Base-by-base conservation (phyloP, 805 yeast species). In the Barnettozyma sp. region DNA sequence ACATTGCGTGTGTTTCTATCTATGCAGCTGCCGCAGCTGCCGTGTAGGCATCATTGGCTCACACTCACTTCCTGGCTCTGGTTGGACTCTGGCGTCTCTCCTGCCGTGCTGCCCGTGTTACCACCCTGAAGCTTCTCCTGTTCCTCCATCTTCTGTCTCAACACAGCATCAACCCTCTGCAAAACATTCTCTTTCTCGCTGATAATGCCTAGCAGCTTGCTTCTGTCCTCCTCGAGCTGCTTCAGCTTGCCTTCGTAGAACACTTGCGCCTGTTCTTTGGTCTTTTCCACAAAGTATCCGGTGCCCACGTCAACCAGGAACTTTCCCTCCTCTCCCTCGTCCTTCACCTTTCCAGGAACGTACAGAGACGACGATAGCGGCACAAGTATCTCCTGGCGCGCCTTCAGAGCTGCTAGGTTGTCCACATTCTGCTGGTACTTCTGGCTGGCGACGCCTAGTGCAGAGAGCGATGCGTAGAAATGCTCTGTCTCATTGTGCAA, bases 261-360 rank as follows among this genome's bases (percentile, higher is more conserved):
- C 36, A 56, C 59, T 42, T 73, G 65, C 2, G 96, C 81, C 31
- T 82, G 86, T 7, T 63, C 62, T 0, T 75, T 73, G 33, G 59
- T 59, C 59, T 92, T 92, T 54, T 86, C 95, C 13, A 87, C 88
- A 55, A 73, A 92, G 56, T 92, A 92, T 3, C 97, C 97, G 0
- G 98, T 92, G 23, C 98, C 98, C 18, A 92, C 79, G 55, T 92
- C 98, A 8, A 92, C 95, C 55, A 92, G 66, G 50, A 81, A 92
- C 40, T 71, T 76, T 41, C 78, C 71, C 34, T 70, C 70, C 39
- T 81, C 75, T 10, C 22, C 34, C 21, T 22, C 26, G 20, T 31
- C 22, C 29, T 68, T 66, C 34, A 84, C 70, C 36, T 66, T 72
- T 2, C 97, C 98, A 4, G 96, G 95, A 19, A 92, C 81, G 48